A percentile compares a stretch with the other conserved stretches of the same genome.
Evolutionary conservation across 345 rosid genomes (phyloP).

Genomic region (Citrus unshiu): DNA sequence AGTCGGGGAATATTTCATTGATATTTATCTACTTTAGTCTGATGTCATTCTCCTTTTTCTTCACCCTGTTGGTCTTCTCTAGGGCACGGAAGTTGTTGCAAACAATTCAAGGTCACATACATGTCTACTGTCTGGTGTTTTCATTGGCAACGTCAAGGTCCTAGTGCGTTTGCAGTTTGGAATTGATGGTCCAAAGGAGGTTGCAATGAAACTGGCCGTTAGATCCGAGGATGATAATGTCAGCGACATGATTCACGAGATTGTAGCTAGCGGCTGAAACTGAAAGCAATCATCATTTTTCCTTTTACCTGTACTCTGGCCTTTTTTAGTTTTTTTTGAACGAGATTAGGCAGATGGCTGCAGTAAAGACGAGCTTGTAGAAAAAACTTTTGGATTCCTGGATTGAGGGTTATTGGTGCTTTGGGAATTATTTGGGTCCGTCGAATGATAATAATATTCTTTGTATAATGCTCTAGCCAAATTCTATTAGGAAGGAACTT

Average conservation of each 20-base stretch:
- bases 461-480: slow-evolving; percentile 29
- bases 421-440: background rate
- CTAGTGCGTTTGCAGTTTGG: slow-evolving; percentile 86
- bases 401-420: background rate
- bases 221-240: slow-evolving; percentile 78
- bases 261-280: slow-evolving; percentile 74
- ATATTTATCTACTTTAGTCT: background rate
- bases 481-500: background rate
- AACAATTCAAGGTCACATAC: slow-evolving; percentile 94
- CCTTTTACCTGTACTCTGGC: background rate
- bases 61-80: slow-evolving; percentile 8
- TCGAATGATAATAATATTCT: slow-evolving; percentile 13
- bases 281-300: background rate
- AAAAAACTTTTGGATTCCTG: slow-evolving; percentile 2
- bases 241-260: slow-evolving; percentile 84
- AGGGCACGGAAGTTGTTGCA: slow-evolving; percentile 87
- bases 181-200: slow-evolving; percentile 71
- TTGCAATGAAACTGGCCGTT: slow-evolving; percentile 86
- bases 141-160: slow-evolving; percentile 80
- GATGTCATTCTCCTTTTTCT: background rate
- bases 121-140: slow-evolving; percentile 80
- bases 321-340: background rate
- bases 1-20: background rate
- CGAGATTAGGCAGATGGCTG: slow-evolving; percentile 15
- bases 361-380: slow-evolving; percentile 11